Evolutionary conservation across 495 filamentous ascomycete genomes (phyloP).

Genomic region (Penicillium tannophilum): DNA sequence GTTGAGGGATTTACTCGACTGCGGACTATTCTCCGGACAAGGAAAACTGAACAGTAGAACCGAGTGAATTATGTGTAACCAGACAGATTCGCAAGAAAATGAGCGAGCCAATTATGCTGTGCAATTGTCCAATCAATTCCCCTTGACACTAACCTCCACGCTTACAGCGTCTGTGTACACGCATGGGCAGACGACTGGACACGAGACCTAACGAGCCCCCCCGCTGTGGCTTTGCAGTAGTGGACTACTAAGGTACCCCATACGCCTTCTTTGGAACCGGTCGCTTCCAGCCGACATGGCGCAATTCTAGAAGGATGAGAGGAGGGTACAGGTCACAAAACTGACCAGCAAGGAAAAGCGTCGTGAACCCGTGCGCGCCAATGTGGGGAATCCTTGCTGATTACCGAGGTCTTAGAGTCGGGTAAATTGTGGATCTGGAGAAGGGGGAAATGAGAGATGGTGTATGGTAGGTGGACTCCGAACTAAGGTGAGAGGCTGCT

Average conservation of each 20-base stretch:
- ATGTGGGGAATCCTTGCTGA: conserved; percentile 21
- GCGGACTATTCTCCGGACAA: background rate
- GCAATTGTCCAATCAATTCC: background rate
- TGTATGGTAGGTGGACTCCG: conserved; percentile 7
- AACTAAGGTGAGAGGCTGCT: background rate
- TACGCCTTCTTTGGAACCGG: background rate
- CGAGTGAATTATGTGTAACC: background rate
- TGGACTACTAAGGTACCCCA: conserved; percentile 9
- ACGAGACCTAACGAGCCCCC: background rate
- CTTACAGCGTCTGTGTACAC: no score
- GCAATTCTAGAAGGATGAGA: conserved; percentile 8
- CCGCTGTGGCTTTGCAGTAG: background rate
- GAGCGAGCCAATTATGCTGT: background rate
- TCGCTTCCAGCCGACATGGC: background rate
- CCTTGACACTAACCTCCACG: background rate
- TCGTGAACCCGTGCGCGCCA: conserved; percentile 17
- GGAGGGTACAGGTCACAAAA: background rate
- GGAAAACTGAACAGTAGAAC: background rate
- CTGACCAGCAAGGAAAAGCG: conserved; percentile 3
- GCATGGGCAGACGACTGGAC: background rate
- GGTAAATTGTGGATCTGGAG: conserved; percentile 23
- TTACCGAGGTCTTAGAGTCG: conserved; percentile 13
- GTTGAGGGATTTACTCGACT: background rate
- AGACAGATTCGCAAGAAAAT: background rate
- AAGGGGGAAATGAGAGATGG: background rate